Evolutionary conservation across 345 rosid genomes (phyloP).

Genomic region (Anacardium occidentale): DNA sequence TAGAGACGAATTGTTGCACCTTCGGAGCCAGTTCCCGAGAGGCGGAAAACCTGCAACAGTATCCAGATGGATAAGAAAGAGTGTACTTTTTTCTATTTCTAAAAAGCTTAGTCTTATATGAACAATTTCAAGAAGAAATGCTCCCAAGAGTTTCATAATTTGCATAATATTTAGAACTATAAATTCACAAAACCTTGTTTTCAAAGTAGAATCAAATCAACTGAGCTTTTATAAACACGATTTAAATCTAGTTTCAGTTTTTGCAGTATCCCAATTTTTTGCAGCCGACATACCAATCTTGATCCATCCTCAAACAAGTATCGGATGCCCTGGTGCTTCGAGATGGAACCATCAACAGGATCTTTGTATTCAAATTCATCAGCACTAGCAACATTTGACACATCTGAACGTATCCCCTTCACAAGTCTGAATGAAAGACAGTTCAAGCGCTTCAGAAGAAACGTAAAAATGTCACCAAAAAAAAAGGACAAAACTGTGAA

Average conservation of each 20-base stretch:
- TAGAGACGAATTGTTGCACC: slow-evolving; percentile 98
- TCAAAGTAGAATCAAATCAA: background rate
- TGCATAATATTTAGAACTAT: background rate
- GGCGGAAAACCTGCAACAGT: slow-evolving; percentile 77
- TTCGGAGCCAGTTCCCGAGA: slow-evolving; percentile 97
- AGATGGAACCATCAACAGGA: slow-evolving; percentile 94
- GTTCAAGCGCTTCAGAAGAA: background rate
- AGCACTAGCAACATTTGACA: slow-evolving; percentile 66
- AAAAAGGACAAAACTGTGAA: too few relatives aligned
- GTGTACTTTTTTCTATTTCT: background rate
- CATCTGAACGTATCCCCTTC: slow-evolving; percentile 63
- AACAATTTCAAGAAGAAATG: background rate
- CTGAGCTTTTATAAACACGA: background rate
- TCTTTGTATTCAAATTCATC: slow-evolving; percentile 98
- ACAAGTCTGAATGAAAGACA: slow-evolving; percentile 49
- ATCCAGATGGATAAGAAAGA: background rate
- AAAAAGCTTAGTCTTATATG: background rate
- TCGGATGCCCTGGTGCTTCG: slow-evolving; percentile 93
- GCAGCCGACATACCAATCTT: slow-evolving; percentile 61
- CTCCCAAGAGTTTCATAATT: background rate
- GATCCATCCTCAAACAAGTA: slow-evolving; percentile 96
- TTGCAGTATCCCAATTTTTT: too few relatives aligned
- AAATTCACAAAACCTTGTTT: background rate
- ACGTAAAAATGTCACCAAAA: background rate
- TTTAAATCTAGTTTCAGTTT: background rate